A percentile compares a stretch with the other conserved stretches of the same genome.
Evolutionary conservation across 768 basidiomycete genomes (phyloP).

Genomic region (Guyanaporus albipodus): DNA sequence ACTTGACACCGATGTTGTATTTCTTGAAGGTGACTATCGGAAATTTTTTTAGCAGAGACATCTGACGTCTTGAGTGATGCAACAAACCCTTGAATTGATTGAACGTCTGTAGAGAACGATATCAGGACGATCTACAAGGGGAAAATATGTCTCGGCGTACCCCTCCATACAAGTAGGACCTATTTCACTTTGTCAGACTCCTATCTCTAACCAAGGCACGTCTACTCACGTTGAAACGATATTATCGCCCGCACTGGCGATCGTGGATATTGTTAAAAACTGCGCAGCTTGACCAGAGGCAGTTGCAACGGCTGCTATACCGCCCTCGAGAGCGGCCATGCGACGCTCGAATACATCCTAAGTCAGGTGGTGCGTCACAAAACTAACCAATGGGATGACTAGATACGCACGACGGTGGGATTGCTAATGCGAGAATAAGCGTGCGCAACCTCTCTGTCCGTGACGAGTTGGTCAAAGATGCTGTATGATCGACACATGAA

Average conservation of each 20-base stretch:
- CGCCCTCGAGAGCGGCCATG: conserved; percentile 78
- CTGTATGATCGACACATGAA: background rate
- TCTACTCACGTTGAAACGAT: conserved; percentile 63
- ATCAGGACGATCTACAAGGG: no score
- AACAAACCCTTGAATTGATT: conserved; percentile 19
- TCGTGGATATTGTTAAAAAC: conserved; percentile 61
- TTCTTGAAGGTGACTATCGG: conserved; percentile 18
- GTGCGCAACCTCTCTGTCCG: conserved; percentile 4
- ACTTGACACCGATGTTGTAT: conserved; percentile 29
- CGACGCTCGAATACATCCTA: conserved; percentile 79
- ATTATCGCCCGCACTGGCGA: conserved; percentile 69
- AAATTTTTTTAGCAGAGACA: background rate
- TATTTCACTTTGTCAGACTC: background rate
- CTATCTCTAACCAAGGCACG: conserved; percentile 33
- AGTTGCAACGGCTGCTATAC: conserved; percentile 68
- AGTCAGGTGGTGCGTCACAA: background rate
- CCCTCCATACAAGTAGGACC: conserved; percentile 20
- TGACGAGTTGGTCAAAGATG: background rate
- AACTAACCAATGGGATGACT: background rate
- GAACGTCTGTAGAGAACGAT: conserved; percentile 11
- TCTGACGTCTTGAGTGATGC: background rate
- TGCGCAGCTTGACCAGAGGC: conserved; percentile 77
- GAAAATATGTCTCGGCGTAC: conserved; percentile 2
- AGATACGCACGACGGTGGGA: conserved; percentile 16
- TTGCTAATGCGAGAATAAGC: conserved; percentile 21